phyloP scores from a whole-genome alignment of 202 grass and related monocot genomes.

The Panicum hallii region DNA sequence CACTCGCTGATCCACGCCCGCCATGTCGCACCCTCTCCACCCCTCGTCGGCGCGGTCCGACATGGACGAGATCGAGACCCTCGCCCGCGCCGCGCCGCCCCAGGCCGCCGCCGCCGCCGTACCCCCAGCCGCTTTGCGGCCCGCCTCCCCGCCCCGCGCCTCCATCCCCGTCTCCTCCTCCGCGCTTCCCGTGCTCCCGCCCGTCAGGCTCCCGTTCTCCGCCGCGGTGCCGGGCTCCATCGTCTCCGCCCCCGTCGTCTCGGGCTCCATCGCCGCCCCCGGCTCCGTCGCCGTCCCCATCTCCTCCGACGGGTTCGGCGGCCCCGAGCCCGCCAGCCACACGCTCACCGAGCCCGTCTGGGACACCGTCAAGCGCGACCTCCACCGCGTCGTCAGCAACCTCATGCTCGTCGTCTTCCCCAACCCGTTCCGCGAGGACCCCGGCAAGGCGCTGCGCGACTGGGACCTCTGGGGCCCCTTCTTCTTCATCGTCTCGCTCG shows the following conservation, averaged over 20 bases:
- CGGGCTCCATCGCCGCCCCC: not conserved
- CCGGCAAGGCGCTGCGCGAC: constrained; percentile 85
- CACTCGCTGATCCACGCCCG: not conserved
- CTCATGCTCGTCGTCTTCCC: constrained; percentile 96
- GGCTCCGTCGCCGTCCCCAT: constrained; percentile 33
- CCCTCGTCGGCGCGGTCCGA: constrained; percentile 74
- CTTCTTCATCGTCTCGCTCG: constrained; percentile 95
- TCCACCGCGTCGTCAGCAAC: constrained; percentile 86
- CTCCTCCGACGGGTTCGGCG: constrained; percentile 60
- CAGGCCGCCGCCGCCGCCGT: not conserved
- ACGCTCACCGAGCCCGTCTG: constrained; percentile 94
- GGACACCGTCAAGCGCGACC: constrained; percentile 91
- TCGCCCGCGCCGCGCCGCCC: constrained; percentile 53
- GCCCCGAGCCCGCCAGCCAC: constrained; percentile 46
- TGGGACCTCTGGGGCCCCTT: constrained; percentile 98
- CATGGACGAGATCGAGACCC: constrained; percentile 92
- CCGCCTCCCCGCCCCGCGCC: constrained; percentile 60
- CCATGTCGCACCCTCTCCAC: constrained; percentile 61
- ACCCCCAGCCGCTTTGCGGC: constrained; percentile 47
- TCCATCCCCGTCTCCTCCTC: constrained; percentile 68
- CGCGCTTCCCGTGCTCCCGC: not conserved
- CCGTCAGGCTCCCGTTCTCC: constrained; percentile 28
- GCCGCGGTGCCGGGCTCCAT: constrained; percentile 27
- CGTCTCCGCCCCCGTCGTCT: constrained; percentile 28
- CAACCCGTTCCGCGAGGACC: constrained; percentile 89